A percentile compares a stretch with the other conserved stretches of the same genome.
phyloP scores from a whole-genome alignment of 2,329 filamentous ascomycete species.

The Fusarium multiceps region DNA sequence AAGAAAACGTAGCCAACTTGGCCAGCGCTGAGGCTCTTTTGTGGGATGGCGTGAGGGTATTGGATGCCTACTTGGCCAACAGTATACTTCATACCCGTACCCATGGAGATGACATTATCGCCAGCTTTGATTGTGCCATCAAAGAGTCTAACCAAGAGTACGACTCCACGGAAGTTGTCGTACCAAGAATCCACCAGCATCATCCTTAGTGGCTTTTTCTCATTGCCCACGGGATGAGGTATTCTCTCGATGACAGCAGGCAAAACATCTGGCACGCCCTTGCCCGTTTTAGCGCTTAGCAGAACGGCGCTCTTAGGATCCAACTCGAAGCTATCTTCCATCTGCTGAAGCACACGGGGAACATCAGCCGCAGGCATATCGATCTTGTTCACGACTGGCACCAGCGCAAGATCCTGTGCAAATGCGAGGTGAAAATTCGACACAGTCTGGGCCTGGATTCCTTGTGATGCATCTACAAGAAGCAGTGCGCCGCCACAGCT shows the following conservation, averaged over 20 bases:
- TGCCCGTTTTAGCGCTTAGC: conserved; percentile 93
- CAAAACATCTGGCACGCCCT: conserved; percentile 85
- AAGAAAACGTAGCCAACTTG: conserved; percentile 98
- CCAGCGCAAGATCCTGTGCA: conserved; percentile 84
- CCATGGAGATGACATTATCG: conserved; percentile 87
- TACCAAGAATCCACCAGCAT: conserved; percentile 98
- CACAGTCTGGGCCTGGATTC: conserved; percentile 96
- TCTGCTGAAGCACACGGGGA: conserved; percentile 85
- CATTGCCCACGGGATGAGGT: conserved; percentile 81
- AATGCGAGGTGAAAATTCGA: conserved; percentile 99
- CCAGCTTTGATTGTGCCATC: conserved; percentile 86
- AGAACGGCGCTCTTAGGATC: conserved; percentile 75
- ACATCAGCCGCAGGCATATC: conserved; percentile 91
- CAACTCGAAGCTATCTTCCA: conserved; percentile 87
- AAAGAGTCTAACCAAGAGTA: conserved; percentile 90
- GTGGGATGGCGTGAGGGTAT: conserved; percentile 87
- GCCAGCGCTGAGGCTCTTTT: conserved; percentile 83
- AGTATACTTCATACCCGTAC: conserved; percentile 87
- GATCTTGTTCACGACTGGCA: conserved; percentile 97
- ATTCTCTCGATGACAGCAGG: conserved; percentile 88
- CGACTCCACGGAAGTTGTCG: conserved; percentile 92
- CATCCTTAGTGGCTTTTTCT: conserved; percentile 78
- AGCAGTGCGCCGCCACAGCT: conserved; percentile 93
- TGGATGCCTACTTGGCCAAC: conserved; percentile 98
- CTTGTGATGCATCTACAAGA: conserved; percentile 95